Evolutionary conservation across 257 asterid species (phyloP).

Genomic region (Solanum sejunctum): DNA sequence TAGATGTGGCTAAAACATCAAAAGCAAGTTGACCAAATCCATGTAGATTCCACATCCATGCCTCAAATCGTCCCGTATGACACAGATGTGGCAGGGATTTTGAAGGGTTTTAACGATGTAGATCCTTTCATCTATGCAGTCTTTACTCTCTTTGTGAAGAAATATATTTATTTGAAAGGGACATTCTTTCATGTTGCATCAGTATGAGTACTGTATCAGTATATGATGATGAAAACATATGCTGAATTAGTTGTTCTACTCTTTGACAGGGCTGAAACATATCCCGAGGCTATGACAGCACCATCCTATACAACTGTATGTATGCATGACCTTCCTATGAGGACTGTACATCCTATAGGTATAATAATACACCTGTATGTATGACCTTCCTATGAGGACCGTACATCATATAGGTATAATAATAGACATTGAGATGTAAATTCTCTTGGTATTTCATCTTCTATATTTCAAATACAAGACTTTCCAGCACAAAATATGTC

Average conservation of each 20-base stretch:
- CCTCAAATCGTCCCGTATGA: background rate
- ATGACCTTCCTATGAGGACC: background rate
- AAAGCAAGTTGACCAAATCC: background rate
- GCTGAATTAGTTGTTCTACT: background rate
- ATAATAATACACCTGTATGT: background rate
- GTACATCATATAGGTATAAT: background rate
- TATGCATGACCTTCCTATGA: background rate
- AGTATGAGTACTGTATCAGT: background rate
- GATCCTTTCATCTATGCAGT: background rate
- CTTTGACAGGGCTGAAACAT: background rate
- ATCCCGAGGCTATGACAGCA: background rate
- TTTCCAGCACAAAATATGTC: background rate
- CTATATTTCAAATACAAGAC: background rate
- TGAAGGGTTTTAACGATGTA: background rate
- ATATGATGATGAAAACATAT: background rate
- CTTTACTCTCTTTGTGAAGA: background rate
- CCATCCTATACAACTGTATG: background rate
- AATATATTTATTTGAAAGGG: background rate
- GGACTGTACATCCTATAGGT: background rate
- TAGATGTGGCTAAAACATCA: background rate
- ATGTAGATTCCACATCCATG: fast-evolving
- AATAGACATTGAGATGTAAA: background rate
- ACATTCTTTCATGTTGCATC: background rate
- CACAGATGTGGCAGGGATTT: background rate
- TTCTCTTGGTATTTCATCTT: background rate